Percentiles rank a stretch among this genome's conserved stretches.
These are phyloP conservation scores for Candida sonorensis DNA, from an alignment of 805 yeast genomes.

Conservation along the genomic window DNA sequence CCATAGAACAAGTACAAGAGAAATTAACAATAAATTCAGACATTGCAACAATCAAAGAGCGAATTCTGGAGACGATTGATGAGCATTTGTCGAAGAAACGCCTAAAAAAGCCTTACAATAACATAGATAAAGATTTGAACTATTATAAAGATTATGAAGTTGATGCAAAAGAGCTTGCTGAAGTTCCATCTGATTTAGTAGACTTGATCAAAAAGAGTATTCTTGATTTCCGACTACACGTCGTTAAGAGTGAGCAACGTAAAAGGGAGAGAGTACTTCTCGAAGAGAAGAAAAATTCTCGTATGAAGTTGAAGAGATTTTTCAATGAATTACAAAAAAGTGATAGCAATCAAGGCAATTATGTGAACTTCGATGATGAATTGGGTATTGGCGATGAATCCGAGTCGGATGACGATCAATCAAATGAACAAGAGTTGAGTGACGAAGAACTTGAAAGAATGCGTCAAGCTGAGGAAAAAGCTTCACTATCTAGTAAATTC, in stretches of 20 bases:
- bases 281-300: constrained; percentile 43
- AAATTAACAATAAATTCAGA: constrained; percentile 1
- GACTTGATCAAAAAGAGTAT: constrained; percentile 48
- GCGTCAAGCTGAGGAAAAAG: constrained; percentile 15
- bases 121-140: too few species aligned
- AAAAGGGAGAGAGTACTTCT: constrained; percentile 42
- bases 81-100: too few species aligned
- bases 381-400: constrained; percentile 22
- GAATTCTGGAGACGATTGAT: too few species aligned
- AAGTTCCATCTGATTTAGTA: constrained; percentile 47
- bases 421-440: constrained; percentile 16
- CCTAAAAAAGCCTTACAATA: too few species aligned
- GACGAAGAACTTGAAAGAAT: constrained; percentile 19
- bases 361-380: too few species aligned
- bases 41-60: not conserved
- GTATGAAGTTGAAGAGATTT: constrained; percentile 38
- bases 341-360: too few species aligned
- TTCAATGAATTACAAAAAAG: constrained; percentile 22
- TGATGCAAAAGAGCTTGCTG: constrained; percentile 50
- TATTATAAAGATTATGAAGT: constrained; percentile 35
- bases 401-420: constrained; percentile 26
- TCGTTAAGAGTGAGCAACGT: constrained; percentile 43
- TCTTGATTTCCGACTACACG: constrained; percentile 49
- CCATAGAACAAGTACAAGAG: constrained; percentile 8
- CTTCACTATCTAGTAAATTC: constrained; percentile 12